Conservation (phyloP, 2,329 filamentous ascomycete species). For the Ceratocystis albifundus region DNA sequence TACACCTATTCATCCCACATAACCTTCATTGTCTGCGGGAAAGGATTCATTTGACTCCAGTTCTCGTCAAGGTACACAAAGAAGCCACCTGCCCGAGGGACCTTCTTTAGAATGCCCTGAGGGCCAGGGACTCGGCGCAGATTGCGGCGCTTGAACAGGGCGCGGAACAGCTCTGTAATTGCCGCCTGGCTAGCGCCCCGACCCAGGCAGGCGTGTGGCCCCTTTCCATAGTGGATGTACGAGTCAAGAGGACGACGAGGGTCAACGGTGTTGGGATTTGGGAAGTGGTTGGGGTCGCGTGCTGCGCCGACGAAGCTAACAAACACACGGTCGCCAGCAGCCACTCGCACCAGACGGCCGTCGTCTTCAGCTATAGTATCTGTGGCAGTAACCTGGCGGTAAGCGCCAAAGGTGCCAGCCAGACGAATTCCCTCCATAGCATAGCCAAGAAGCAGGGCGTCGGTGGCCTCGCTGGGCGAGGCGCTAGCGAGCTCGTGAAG, state of each 20-base stretch:
- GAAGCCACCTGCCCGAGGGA: slow-evolving; percentile 43
- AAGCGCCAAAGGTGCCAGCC: slow-evolving; percentile 49
- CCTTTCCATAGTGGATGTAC: slow-evolving; percentile 55
- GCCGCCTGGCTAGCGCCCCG: slow-evolving; percentile 49
- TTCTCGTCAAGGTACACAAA: slow-evolving; percentile 55
- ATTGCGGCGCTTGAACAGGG: slow-evolving; percentile 49
- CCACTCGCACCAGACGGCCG: slow-evolving; percentile 40
- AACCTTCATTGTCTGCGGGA: slow-evolving; percentile 44
- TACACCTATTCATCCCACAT: slow-evolving; percentile 35
- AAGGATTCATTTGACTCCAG: slow-evolving; percentile 41
- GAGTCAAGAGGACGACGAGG: slow-evolving; percentile 50
- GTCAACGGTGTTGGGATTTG: slow-evolving; percentile 48
- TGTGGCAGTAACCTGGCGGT: slow-evolving; percentile 41
- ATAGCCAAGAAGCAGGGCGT: slow-evolving; percentile 56
- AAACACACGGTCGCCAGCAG: slow-evolving; percentile 49
- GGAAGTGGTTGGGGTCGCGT: slow-evolving; percentile 48
- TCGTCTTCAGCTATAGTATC: slow-evolving; percentile 39
- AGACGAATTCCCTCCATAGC: slow-evolving; percentile 61
- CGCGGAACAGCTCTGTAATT: slow-evolving; percentile 56
- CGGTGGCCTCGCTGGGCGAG: slow-evolving; percentile 44
- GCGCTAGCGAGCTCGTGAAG: slow-evolving; percentile 49
- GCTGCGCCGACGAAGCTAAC: slow-evolving; percentile 50
- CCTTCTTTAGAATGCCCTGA: slow-evolving; percentile 57
- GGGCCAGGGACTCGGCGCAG: slow-evolving; percentile 50
- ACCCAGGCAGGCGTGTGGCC: slow-evolving; percentile 52